Percentiles rank a stretch among this genome's conserved stretches.
These are phyloP conservation scores for Berberis vulgaris DNA, from an alignment of 164 flowering plant genomes.

Conservation along the genomic window DNA sequence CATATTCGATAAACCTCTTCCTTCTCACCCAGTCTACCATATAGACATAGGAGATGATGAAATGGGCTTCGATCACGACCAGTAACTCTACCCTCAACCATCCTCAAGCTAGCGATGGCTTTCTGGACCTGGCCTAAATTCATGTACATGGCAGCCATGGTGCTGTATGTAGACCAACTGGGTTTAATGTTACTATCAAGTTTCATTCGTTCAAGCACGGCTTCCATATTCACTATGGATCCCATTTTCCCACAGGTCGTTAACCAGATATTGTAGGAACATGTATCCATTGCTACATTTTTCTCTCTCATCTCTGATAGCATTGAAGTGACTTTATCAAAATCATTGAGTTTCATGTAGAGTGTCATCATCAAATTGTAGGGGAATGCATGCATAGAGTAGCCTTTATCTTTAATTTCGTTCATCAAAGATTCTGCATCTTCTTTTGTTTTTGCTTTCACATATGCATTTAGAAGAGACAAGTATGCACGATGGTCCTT, in stretches of 20 bases:
- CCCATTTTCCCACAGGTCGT: slow-evolving; percentile 59
- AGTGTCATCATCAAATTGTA: slow-evolving; percentile 93
- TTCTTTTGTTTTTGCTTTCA: slow-evolving; percentile 43
- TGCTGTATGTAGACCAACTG: slow-evolving; percentile 84
- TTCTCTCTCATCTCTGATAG: slow-evolving; percentile 65
- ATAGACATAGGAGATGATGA: slow-evolving; percentile 72
- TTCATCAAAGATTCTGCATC: slow-evolving; percentile 30
- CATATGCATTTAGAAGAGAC: slow-evolving; percentile 74
- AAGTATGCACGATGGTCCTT: slow-evolving; percentile 66
- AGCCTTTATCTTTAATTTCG: slow-evolving; percentile 49
- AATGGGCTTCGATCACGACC: slow-evolving; percentile 66
- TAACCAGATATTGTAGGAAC: slow-evolving; percentile 85
- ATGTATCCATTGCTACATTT: slow-evolving; percentile 46
- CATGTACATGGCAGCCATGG: slow-evolving; percentile 74
- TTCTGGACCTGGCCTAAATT: slow-evolving; percentile 47
- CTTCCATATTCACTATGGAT: slow-evolving; percentile 58
- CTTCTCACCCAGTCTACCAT: slow-evolving; percentile 53
- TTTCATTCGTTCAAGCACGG: slow-evolving; percentile 60
- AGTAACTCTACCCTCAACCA: slow-evolving; percentile 52
- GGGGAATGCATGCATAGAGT: slow-evolving; percentile 49
- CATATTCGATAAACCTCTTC: slow-evolving; percentile 70
- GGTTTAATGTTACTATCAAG: slow-evolving; percentile 42
- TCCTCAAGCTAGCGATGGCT: slow-evolving; percentile 59
- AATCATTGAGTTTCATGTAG: slow-evolving; percentile 62
- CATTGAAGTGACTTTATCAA: slow-evolving; percentile 48